Base-by-base conservation (phyloP, 345 rosid species). In the Populus deltoides region DNA sequence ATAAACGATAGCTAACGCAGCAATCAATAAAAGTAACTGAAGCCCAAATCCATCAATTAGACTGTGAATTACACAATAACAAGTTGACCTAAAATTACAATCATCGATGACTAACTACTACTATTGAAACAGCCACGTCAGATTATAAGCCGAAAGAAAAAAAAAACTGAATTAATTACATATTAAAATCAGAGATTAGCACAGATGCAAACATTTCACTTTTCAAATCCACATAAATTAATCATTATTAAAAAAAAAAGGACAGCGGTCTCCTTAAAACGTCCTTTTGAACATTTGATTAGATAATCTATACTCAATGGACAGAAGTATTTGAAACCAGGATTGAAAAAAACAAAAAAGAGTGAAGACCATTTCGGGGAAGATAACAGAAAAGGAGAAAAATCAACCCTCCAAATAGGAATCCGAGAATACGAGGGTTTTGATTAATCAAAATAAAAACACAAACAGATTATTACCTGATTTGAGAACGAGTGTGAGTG, bases 391-490 rank as follows among this genome's bases (percentile, higher is more conserved):
- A 72, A 70, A 66, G 35, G 66, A 36, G 61, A 51, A 66, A 59
- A 38, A 31, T 25, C 25, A 27, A 33, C 38, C 66, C 66, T 22
- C 63, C 51, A 45, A 45, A 13, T 12, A 45, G 63, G 29, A 57
- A 57, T 57, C 29, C 15, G 63, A 57, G 27, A 57, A 10, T n/a
- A n/a, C 12, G 27, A 57, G 17, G 39, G 27, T 63, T 45, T 13
- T 20, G 18, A 68, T 38, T 27, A 69, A 77, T 16, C 31, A 8
- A 69, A 41, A 29, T 9, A n/a, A 18, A 38, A 33, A 67, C 20
- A 33, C 25, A 15, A 68, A 47, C 11, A 65, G 8, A 45, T 15
- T 3, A 47, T 76, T 65, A 72, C 79, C 79, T 68, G 66, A 68
- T 45, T 18, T 61, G 11, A 22, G 45, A 45, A 65, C 55, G 24